Percentiles rank a stretch among this genome's conserved stretches.
phyloP scores from a whole-genome alignment of 1,284 basidiomycete genomes.

The Boletellus dicymbophilus region DNA sequence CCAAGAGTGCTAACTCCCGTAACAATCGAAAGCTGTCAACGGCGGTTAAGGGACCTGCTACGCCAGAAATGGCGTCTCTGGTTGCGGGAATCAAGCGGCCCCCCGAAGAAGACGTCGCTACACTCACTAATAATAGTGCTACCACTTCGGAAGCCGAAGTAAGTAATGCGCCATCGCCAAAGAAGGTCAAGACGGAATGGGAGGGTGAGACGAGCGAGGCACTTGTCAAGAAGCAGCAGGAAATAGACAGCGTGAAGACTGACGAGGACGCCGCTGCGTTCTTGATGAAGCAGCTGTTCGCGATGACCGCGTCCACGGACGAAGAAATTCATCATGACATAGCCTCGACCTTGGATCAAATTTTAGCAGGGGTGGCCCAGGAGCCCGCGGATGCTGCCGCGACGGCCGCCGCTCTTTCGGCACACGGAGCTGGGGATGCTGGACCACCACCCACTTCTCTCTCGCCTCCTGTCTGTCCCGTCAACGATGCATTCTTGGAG shows the following conservation, averaged over 20 bases:
- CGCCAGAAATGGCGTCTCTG: conserved; percentile 31
- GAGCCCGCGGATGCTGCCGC: conserved; percentile 37
- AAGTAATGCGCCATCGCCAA: conserved; percentile 64
- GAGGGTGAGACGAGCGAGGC: conserved; percentile 58
- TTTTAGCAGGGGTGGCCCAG: conserved; percentile 55
- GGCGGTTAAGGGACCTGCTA: conserved; percentile 37
- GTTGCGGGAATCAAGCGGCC: conserved; percentile 50
- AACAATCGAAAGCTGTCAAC: conserved; percentile 49
- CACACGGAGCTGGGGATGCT: conserved; percentile 27
- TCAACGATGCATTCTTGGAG: conserved; percentile 36
- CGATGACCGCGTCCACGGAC: conserved; percentile 46
- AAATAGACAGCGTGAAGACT: conserved; percentile 59
- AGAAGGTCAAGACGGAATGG: conserved; percentile 70
- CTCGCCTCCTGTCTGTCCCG: conserved; percentile 38
- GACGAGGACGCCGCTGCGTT: conserved; percentile 65
- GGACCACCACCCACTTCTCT: conserved; percentile 36
- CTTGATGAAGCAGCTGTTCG: conserved; percentile 64
- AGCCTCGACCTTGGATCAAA: conserved; percentile 58
- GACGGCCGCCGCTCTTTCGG: conserved; percentile 36
- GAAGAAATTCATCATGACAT: conserved; percentile 52
- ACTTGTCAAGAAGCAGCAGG: conserved; percentile 53
- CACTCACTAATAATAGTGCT: conserved; percentile 23
- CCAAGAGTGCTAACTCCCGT: conserved; percentile 41
- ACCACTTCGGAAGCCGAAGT: conserved; percentile 38
- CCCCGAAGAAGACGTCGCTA: conserved; percentile 56